A percentile compares a stretch with the other conserved stretches of the same genome.
Evolutionary conservation across 345 rosid species (phyloP).

Genomic region (Populus ilicifolia): DNA sequence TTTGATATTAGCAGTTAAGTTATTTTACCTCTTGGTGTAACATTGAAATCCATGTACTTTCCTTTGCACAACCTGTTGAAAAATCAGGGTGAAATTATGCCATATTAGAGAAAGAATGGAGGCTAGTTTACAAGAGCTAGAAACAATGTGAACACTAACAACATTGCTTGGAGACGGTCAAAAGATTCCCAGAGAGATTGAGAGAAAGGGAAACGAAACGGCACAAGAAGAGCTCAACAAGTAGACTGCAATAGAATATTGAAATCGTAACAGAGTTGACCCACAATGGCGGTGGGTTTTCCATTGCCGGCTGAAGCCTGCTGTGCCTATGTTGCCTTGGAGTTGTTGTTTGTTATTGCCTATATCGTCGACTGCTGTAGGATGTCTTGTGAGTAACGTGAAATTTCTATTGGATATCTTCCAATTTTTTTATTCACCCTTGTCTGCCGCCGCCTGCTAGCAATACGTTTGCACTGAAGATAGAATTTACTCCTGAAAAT

Average conservation of each 20-base stretch:
- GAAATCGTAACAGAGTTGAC: background rate
- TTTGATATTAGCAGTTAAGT: background rate
- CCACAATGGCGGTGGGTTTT: background rate
- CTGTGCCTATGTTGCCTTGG: background rate
- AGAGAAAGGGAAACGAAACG: background rate
- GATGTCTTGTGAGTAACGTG: background rate
- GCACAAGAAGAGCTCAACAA: background rate
- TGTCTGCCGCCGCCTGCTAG: background rate
- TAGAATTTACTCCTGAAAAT: background rate
- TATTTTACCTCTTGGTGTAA: background rate
- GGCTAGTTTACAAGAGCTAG: conserved; percentile 1
- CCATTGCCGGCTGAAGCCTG: conserved; percentile 21
- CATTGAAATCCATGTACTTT: background rate
- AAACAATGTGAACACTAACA: background rate
- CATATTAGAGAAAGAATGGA: background rate
- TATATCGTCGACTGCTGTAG: background rate
- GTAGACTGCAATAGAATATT: background rate
- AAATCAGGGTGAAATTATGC: background rate
- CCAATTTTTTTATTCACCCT: background rate
- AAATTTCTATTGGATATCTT: background rate
- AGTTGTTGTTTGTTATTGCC: background rate
- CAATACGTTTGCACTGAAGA: background rate
- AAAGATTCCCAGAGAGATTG: conserved; percentile 1
- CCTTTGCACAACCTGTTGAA: background rate
- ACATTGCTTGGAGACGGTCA: conserved; percentile 10